Evolutionary conservation across 148 eudicot species (phyloP), one percentile per base, ranked within the genome.

Genomic region (Heliosperma pusillum): DNA sequence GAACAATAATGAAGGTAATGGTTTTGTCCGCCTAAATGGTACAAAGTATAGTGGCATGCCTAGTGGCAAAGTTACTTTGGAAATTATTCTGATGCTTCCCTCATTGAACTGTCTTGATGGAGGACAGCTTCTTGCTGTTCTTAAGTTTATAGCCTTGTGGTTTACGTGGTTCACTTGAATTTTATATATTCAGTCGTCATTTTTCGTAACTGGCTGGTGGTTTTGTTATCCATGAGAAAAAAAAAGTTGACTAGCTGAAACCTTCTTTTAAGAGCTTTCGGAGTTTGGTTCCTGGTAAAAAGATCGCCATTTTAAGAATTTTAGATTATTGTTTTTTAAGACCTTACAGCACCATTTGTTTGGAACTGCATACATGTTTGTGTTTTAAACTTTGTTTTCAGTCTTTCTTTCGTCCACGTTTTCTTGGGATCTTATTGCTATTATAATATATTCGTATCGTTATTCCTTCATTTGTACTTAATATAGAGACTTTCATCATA

Each of bases 11-110:
- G 42, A 10, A 20, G 12, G 17, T 57, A 27, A 52, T 30, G 29
- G 27, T 22, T 61, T 62, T 61, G 13, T 59, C n/a, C 0, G n/a
- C 16, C 40, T 7, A 33, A 33, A 33, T 33, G 40, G 40, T 33
- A 33, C 40, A 5, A 33, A 33, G 40, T 33, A n/a, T n/a, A n/a
- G n/a, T 20, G 26, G 12, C 27, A 2, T 22, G 25, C 17, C 15
- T 59, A 59, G 63, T 63, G 20, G 67, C 40, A 63, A 27, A 63
- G 3, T 62, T 62, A 15, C 67, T 63, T 63, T 63, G 33, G n/a
- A 63, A 63, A 15, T 63, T 27, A 59, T 26, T n/a, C 13, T 16
- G 36, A 29, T 1, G n/a, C 42, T 27, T 16, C 8, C 40, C 40
- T 27, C 66, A 10, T 27, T n/a, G n/a, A n/a, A 26, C 27, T 27